phyloP scores from a whole-genome alignment of 2,329 filamentous ascomycete genomes.

The Claviceps sp. region DNA sequence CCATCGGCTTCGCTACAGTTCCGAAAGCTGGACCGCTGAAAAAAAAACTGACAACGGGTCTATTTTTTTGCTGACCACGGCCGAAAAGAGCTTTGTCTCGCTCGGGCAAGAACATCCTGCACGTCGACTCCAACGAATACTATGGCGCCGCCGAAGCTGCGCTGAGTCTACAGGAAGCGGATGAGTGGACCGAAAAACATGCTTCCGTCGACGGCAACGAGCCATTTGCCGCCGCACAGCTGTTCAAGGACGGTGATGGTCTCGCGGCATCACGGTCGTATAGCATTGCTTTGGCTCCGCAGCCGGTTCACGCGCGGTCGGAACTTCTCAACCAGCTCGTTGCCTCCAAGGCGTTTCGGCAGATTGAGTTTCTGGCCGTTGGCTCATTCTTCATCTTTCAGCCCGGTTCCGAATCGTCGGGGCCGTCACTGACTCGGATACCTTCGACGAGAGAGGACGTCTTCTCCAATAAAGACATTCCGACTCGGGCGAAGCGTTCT shows the following conservation, averaged over 20 bases:
- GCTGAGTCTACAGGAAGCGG: constrained; percentile 68
- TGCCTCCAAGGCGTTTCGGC: constrained; percentile 76
- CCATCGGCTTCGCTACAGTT: constrained; percentile 11
- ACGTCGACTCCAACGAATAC: constrained; percentile 76
- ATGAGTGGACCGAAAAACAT: constrained; percentile 51
- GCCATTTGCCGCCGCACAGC: constrained; percentile 17
- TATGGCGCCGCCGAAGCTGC: constrained; percentile 82
- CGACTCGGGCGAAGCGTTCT: constrained; percentile 67
- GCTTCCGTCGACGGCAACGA: constrained; percentile 12
- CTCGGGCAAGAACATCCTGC: constrained; percentile 80
- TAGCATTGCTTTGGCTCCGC: constrained; percentile 69
- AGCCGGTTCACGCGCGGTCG: constrained; percentile 75
- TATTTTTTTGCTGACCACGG: constrained; percentile 19
- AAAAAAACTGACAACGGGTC: constrained; percentile 13
- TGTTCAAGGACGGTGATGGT: constrained; percentile 23
- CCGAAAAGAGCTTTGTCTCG: constrained; percentile 71
- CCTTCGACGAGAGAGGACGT: constrained; percentile 87
- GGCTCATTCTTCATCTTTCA: constrained; percentile 80
- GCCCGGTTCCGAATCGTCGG: constrained; percentile 15
- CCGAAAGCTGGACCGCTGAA: neutral
- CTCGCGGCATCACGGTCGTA: constrained; percentile 61
- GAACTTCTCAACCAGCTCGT: constrained; percentile 66
- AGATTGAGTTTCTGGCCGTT: constrained; percentile 87
- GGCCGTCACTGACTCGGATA: constrained; percentile 48
- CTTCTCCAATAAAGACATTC: constrained; percentile 64